Base-by-base conservation (phyloP, 1,139 yeast species). In the Pneumocystis jirovecii region DNA sequence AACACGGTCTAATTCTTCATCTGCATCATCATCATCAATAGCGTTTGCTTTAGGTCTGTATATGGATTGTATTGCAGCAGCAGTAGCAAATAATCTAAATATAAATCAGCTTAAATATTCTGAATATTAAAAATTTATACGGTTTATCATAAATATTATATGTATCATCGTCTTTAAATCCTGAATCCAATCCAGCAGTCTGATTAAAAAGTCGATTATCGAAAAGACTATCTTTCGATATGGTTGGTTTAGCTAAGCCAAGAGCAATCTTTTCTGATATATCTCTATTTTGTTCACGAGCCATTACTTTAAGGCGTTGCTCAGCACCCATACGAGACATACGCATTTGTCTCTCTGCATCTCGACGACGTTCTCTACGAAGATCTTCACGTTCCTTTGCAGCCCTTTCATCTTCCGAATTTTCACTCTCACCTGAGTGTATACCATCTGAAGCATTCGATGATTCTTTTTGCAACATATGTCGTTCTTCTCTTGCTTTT, bases 111-210 rank as follows among this genome's bases (percentile, higher is more conserved):
- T 25, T 25, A 50, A 50, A 25, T 40, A 50, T 25, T 12, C 5
- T 6, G 17, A 25, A 50, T 25, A 50, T 25, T 50, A 25, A 25
- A 44, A 19, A 12, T 25, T 10, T 50, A 40, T 50, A 50, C 0
- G 87, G 83, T 65, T 74, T 78, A 69, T 83, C 86, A 69, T 85
- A 85, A 2, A 82, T 75, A 69, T 81, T 82, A 65, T 81, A 84
- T 45, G 79, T 81, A 66, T 76, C 75, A 64, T 76, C 76, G 56
- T 77, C 75, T 6, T 77, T 74, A 21, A 78, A 75, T 3, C 71
- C 70, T 3, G 71, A 68, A 2, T 68, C 70, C 60, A 67, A 60
- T 17, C 68, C 68, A n/a, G 65, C 61, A 12, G 68, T 64, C 57
- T 79, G 79, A 12, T 81, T 73, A 68, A 79, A 83, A 44, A 85